A percentile compares a stretch with the other conserved stretches of the same genome.
These are phyloP conservation scores for Termitomyces sp. DNA, from an alignment of 768 basidiomycete species.

Conservation along the genomic window DNA sequence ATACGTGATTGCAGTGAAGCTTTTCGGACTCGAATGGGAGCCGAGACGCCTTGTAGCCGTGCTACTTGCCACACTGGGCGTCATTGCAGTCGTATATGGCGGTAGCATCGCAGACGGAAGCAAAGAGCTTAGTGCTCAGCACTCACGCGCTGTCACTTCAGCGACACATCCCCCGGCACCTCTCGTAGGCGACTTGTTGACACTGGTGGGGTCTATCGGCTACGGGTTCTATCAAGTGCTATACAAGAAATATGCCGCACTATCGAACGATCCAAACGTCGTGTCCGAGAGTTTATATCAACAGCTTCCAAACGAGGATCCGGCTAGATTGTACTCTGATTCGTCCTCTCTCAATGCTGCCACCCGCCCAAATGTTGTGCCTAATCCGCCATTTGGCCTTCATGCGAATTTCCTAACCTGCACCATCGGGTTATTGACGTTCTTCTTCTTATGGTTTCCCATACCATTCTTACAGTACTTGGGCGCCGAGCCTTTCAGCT, in stretches of 20 bases:
- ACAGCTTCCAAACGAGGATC: constrained; percentile 30
- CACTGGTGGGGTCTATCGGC: constrained; percentile 62
- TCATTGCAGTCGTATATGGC: constrained; percentile 81
- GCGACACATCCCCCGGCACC: constrained; percentile 40
- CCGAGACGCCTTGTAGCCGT: constrained; percentile 65
- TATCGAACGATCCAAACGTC: constrained; percentile 59
- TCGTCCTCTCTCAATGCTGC: not conserved
- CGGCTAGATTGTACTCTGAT: constrained; percentile 7
- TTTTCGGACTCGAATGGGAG: constrained; percentile 63
- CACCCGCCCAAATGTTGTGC: constrained; percentile 26
- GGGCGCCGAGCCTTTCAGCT: constrained; percentile 59
- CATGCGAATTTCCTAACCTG: constrained; percentile 81
- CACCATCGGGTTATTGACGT: constrained; percentile 72
- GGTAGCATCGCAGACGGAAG: constrained; percentile 29
- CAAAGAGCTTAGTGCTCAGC: constrained; percentile 4
- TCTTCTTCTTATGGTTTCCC: constrained; percentile 73
- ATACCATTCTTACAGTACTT: constrained; percentile 68
- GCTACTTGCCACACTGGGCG: constrained; percentile 74
- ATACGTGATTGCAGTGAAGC: constrained; percentile 76
- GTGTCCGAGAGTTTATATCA: constrained; percentile 38
- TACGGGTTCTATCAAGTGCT: constrained; percentile 81
- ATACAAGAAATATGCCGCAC: constrained; percentile 75
- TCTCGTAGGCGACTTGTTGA: constrained; percentile 68
- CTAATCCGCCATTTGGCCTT: constrained; percentile 76
- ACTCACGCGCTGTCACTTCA: not conserved